Conservation (phyloP, 495 filamentous ascomycete genomes). For the Talaromyces stipitatus region DNA sequence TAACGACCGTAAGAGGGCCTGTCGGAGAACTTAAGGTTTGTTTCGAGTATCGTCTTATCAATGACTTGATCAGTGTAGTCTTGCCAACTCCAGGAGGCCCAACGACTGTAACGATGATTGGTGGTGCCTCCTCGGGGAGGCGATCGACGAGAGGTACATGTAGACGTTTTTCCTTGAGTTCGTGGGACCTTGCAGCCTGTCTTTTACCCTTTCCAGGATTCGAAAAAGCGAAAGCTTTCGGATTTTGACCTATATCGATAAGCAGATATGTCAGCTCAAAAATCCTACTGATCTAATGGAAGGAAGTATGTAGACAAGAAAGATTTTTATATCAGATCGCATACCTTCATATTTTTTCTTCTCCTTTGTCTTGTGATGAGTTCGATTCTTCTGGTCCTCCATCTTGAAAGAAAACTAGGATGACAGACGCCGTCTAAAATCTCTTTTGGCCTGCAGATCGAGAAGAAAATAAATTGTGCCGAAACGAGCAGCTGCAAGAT, state of each 20-base stretch:
- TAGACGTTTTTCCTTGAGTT: constrained; percentile 91
- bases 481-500: neutral
- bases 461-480: neutral
- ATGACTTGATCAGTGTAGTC: constrained; percentile 78
- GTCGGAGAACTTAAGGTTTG: constrained; percentile 83
- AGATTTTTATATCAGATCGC: neutral
- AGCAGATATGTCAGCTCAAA: neutral
- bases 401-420: constrained; percentile 32
- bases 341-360: constrained; percentile 71
- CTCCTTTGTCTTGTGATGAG: constrained; percentile 81
- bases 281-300: constrained; percentile 5
- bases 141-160: constrained; percentile 95
- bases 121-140: constrained; percentile 91
- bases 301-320: neutral
- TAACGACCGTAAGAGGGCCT: constrained; percentile 90
- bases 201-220: constrained; percentile 80
- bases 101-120: constrained; percentile 83
- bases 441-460: neutral
- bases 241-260: constrained; percentile 56
- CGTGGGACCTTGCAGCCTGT: constrained; percentile 79
- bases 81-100: constrained; percentile 85
- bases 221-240: constrained; percentile 85
- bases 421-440: neutral
- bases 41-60: constrained; percentile 91
- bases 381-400: constrained; percentile 79